Evolutionary conservation across 352 stramenopile genomes (phyloP), one percentile per base, ranked within the genome.

Genomic region (Globisporangium apiculatum): DNA sequence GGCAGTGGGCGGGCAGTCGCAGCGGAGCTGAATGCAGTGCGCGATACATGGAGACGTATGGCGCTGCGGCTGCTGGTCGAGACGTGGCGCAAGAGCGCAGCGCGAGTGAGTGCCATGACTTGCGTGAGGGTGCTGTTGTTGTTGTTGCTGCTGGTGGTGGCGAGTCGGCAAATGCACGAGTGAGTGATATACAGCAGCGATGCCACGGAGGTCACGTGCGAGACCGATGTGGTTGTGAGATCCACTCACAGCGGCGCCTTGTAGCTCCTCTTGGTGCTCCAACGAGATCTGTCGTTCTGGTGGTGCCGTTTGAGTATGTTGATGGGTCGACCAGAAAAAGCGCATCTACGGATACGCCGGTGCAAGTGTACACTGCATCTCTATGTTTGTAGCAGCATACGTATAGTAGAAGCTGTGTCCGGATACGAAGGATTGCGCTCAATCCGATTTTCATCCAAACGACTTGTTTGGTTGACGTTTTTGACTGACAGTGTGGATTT

Each of bases 1-100:
- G 83, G 83, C 1, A 69, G 54, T 65, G 49, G 12, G 10, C 35
- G 15, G 14, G 31, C 35, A 8, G 31, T 2, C 7, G 51, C 10
- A 18, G 54, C 52, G 24, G 24, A 31, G 24, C 24, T 31, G n/a
- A 50, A 60, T 10, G 42, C 37, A 46, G 46, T 1, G n/a, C 18
- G 43, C 8, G 45, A 51, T 5, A 12, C 41, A 45, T 5, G 4
- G 9, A n/a, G 10, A 14, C 41, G 41, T 12, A 10, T n/a, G 4
- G 41, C 41, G 41, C 41, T 45, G 41, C 41, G 7, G 0, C 7
- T 12, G 41, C 41, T 45, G 41, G 41, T 45, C 8, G 41, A 10
- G 41, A 10, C 3, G 7, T 12, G 41, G 41, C 41, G 41, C 41
- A 45, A 12, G 41, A 45, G 41, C 41, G 41, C 41, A 45, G 41